A percentile compares a stretch with the other conserved stretches of the same genome.
Conservation (phyloP, 2,329 filamentous ascomycete species). For the Rhynchosporium graminicola region DNA sequence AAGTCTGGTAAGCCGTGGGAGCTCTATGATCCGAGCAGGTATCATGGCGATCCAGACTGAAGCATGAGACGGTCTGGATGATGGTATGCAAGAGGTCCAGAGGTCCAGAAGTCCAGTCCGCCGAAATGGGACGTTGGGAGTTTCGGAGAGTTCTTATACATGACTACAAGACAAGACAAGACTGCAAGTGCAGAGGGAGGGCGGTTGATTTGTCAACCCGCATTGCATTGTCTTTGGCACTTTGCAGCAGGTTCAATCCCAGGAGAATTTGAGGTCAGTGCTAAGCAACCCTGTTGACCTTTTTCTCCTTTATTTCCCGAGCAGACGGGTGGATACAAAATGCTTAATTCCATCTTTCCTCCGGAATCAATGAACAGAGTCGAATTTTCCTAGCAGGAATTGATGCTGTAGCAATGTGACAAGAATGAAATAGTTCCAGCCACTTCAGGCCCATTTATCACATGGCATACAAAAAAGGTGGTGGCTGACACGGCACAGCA, state of each 20-base stretch:
- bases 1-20: not conserved
- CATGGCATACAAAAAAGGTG: no score
- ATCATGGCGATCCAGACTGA: conserved; percentile 2
- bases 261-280: conserved; percentile 5
- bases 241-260: no score
- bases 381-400: no score
- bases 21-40: conserved; percentile 7
- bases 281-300: not conserved
- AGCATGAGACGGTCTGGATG: conserved; percentile 3
- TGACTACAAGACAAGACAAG: no score
- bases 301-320: not conserved
- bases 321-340: not conserved
- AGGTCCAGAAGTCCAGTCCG: not conserved
- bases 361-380: no score
- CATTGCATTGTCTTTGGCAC: not conserved
- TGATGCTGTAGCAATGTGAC: no score
- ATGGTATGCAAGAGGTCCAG: not conserved
- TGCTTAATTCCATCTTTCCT: not conserved
- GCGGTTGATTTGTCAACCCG: conserved; percentile 2
- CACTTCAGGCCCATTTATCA: no score
- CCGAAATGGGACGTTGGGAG: conserved; percentile 18
- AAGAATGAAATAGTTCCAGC: no score
- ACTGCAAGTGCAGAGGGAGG: no score
- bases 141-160: conserved; percentile 12
- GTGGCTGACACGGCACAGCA: no score